A percentile compares a stretch with the other conserved stretches of the same genome.
These are phyloP conservation scores for Trichoderma simmonsii DNA, from an alignment of 2,329 filamentous ascomycete species.

Conservation along the genomic window DNA sequence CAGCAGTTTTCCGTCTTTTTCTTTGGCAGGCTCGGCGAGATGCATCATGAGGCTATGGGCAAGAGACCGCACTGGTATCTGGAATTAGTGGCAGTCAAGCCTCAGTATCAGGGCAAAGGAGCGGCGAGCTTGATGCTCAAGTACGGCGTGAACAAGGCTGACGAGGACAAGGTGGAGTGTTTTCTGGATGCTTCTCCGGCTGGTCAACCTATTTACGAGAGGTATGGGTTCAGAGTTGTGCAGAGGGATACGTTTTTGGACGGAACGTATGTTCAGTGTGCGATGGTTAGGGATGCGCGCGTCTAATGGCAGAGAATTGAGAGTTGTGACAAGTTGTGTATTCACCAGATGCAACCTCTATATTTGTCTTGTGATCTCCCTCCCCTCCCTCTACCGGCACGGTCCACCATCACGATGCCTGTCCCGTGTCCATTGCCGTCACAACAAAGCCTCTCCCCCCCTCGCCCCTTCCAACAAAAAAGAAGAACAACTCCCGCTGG, in stretches of 20 bases:
- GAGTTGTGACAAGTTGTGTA: background rate
- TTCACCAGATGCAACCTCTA: background rate
- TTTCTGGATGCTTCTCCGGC: slow-evolving; percentile 8
- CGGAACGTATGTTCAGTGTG: background rate
- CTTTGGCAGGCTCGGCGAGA: slow-evolving; percentile 5
- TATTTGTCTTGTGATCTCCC: background rate
- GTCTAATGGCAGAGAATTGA: background rate
- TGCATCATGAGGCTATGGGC: slow-evolving; percentile 10
- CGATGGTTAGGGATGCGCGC: slow-evolving; percentile 2
- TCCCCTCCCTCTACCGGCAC: too few species aligned
- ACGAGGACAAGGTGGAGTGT: slow-evolving; percentile 12
- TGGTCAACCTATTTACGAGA: slow-evolving; percentile 10
- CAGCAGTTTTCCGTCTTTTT: slow-evolving; percentile 5
- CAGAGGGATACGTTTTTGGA: background rate
- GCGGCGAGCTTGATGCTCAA: slow-evolving; percentile 13
- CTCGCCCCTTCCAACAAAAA: background rate
- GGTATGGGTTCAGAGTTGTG: slow-evolving; percentile 9
- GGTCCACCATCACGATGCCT: background rate
- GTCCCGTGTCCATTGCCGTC: background rate
- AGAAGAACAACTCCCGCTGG: background rate
- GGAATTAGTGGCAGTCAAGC: slow-evolving; percentile 2
- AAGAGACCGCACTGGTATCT: slow-evolving; percentile 15
- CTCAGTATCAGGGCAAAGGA: slow-evolving; percentile 1
- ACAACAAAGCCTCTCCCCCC: background rate
- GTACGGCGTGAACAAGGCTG: slow-evolving; percentile 1